Evolutionary conservation across 257 asterid genomes (phyloP), one percentile per base, ranked within the genome.

Genomic region (Galeopsis tetrahit): DNA sequence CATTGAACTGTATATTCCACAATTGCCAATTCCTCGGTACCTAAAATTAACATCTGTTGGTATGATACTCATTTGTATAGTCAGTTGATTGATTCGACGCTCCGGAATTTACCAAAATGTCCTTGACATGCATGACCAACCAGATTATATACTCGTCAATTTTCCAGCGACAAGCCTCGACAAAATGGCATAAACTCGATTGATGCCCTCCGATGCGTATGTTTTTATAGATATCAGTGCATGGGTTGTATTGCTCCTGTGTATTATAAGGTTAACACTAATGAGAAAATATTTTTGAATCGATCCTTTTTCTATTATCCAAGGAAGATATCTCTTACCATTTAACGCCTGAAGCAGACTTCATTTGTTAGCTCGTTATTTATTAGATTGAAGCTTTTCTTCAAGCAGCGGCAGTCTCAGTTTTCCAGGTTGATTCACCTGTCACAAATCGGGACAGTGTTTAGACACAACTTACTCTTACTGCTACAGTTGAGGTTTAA

Each of bases 361-460:
- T 78, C 82, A 36, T 59, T 44, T 63, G 49, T 66, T 34, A 67
- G 76, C 71, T 65, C 71, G 38, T 39, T 33, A 34, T 74, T 39
- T 33, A 34, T 74, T 53, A 65, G 48, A 42, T 69, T 71, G 80
- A 57, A 44, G 81, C 51, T 48, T 82, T 58, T 75, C 84, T 61
- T 73, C 83, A 53, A 75, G 42, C 62, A 62, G 3, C 34, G 79
- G 58, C 39, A 49, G 77, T 58, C 81, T 78, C 46, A 33, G 43
- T 70, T 76, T 85, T 72, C 73, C 66, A 38, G 79, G 73, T 70
- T 57, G 82, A 63, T 76, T 80, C 56, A 79, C 73, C 87, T 82
- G 74, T 59, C 49, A 36, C 13, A 17, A 17, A 7, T 62, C n/a
- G 34, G 11, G 49, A 7, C 4, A 60, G 31, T 34, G 4, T 28